Evolutionary conservation across 2,329 filamentous ascomycete species (phyloP).

Genomic region (Teratosphaeria pseudoeucalypti): DNA sequence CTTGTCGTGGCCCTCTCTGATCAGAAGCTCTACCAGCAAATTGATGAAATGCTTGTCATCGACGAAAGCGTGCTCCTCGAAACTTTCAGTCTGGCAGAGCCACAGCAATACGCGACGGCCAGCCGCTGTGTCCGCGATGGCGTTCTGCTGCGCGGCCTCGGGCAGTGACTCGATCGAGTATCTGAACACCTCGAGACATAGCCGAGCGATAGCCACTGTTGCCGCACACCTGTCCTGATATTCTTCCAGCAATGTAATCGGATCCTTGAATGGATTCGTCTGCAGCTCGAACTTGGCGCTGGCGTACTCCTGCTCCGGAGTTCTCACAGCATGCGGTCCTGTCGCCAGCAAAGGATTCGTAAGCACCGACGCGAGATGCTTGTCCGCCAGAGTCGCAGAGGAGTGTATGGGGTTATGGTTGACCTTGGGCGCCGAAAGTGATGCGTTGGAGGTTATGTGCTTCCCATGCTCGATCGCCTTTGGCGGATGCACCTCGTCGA

Average conservation of each 20-base stretch:
- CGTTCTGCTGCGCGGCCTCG: constrained; percentile 4
- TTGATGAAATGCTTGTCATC: constrained; percentile 13
- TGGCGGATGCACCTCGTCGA: constrained; percentile 48
- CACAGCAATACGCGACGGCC: constrained; percentile 21
- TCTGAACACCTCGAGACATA: constrained; percentile 28
- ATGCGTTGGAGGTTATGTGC: constrained; percentile 2
- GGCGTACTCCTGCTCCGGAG: constrained; percentile 5
- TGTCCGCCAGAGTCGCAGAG: constrained; percentile 30
- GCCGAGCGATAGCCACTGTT: constrained; percentile 26
- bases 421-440: background rate
- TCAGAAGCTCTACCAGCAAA: constrained; percentile 14
- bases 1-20: constrained; percentile 19
- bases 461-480: constrained; percentile 14
- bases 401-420: constrained; percentile 16
- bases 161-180: constrained; percentile 9
- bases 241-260: constrained; percentile 31
- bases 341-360: constrained; percentile 39
- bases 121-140: constrained; percentile 10
- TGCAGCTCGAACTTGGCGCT: constrained; percentile 20
- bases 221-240: constrained; percentile 30
- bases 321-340: constrained; percentile 1
- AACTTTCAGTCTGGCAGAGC: constrained; percentile 17
- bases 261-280: constrained; percentile 23
- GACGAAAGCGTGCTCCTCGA: constrained; percentile 11
- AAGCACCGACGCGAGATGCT: constrained; percentile 41